These are phyloP conservation scores for Discostella stelligeroides DNA, from an alignment of 108 stramenopile species.

Conservation along the genomic window DNA sequence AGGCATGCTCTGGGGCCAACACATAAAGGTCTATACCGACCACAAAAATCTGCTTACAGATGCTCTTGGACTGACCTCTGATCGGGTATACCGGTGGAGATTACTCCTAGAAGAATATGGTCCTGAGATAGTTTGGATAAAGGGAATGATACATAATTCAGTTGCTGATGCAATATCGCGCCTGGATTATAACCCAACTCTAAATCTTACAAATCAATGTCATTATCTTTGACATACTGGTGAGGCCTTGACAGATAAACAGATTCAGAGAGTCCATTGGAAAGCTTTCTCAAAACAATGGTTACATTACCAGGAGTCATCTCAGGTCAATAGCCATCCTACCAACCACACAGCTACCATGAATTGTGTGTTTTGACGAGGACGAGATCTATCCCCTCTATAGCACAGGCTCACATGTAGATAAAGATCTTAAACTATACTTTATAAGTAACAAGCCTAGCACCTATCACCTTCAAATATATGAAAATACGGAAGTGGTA, in stretches of 20 bases:
- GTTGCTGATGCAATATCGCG: slow-evolving; percentile 53
- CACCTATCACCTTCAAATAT: neutral
- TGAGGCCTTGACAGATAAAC: too few species aligned
- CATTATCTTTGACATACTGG: neutral
- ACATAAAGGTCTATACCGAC: too few species aligned
- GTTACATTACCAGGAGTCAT: neutral
- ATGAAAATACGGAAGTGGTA: neutral
- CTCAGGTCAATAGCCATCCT: neutral
- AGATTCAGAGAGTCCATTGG: too few species aligned
- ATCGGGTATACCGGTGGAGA: slow-evolving; percentile 53
- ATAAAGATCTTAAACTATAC: neutral
- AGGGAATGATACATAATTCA: slow-evolving; percentile 47
- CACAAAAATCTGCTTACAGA: too few species aligned
- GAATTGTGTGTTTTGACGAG: slow-evolving; percentile 10
- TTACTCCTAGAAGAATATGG: slow-evolving; percentile 52
- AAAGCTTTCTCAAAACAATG: slow-evolving; percentile 2
- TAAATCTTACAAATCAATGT: neutral
- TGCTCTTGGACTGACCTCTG: slow-evolving; percentile 11
- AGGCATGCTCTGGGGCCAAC: too few species aligned
- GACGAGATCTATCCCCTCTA: slow-evolving; percentile 18
- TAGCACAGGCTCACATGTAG: slow-evolving; percentile 8
- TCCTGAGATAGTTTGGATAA: slow-evolving; percentile 33
- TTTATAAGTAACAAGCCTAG: neutral
- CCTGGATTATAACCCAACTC: slow-evolving; percentile 4
- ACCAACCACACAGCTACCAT: neutral